Conservation (phyloP, 225 moss, liverwort and hornwort species). For the Antitrichia curtipendula region DNA sequence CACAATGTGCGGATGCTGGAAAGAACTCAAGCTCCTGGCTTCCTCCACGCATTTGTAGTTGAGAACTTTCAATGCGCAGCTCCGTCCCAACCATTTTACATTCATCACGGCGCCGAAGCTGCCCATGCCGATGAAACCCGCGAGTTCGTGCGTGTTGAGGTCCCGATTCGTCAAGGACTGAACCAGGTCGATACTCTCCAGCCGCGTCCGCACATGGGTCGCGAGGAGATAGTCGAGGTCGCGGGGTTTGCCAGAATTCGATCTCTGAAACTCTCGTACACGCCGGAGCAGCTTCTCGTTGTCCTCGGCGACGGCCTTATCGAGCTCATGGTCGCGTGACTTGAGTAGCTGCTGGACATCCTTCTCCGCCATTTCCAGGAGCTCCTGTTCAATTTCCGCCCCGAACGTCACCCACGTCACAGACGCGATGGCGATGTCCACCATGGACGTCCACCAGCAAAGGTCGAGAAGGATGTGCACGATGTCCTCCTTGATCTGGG, state of each 20-base stretch:
- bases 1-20: not conserved
- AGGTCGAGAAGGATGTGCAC: constrained; percentile 16
- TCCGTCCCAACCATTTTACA: not conserved
- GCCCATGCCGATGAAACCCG: not conserved
- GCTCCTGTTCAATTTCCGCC: not conserved
- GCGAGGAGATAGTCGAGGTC: not conserved
- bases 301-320: not conserved
- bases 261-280: not conserved
- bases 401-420: not conserved
- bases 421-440: not conserved
- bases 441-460: not conserved
- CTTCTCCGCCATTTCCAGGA: not conserved
- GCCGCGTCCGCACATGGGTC: not conserved
- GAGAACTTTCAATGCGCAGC: not conserved
- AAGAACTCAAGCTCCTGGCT: not conserved
- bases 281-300: not conserved
- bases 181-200: not conserved
- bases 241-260: not conserved
- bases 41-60: not conserved
- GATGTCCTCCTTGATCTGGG: not conserved
- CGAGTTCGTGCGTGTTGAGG: not conserved
- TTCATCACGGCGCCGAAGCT: not conserved
- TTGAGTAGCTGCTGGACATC: accelerated
- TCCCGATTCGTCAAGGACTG: not conserved
- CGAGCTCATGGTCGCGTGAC: not conserved